Percentiles rank a stretch among this genome's conserved stretches.
Evolutionary conservation across 2,329 filamentous ascomycete genomes (phyloP).

Genomic region (Colletotrichum sojae): DNA sequence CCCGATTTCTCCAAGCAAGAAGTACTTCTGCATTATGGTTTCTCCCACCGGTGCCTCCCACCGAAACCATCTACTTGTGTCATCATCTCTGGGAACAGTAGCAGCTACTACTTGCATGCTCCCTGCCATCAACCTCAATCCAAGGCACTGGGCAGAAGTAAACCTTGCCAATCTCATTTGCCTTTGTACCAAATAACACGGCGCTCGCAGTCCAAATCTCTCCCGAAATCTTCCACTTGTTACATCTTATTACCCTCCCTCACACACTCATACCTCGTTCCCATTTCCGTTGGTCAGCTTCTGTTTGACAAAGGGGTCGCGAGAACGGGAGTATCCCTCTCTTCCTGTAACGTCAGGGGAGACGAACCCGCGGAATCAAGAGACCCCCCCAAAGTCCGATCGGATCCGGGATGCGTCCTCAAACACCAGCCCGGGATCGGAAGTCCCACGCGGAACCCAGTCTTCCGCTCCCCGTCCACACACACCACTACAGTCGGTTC

Average conservation of each 20-base stretch:
- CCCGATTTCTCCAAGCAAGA: too few relatives aligned
- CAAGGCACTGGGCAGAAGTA: not conserved
- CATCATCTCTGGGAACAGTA: not conserved
- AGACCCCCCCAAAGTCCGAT: conserved; percentile 1
- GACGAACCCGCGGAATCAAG: not conserved
- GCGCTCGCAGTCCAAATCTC: not conserved
- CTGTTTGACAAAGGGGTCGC: not conserved
- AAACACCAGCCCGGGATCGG: not conserved
- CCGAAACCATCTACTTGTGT: too few relatives aligned
- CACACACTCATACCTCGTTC: not conserved
- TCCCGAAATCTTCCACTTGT: not conserved
- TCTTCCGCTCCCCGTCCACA: not conserved
- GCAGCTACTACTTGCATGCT: not conserved
- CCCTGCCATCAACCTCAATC: conserved; percentile 3
- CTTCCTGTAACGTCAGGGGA: conserved; percentile 9
- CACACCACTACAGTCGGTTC: conserved; percentile 11
- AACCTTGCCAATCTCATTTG: not conserved
- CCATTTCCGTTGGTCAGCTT: conserved; percentile 10
- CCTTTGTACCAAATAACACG: not conserved
- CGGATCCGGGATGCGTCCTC: conserved; percentile 28
- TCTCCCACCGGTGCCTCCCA: too few relatives aligned
- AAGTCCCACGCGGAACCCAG: conserved; percentile 3
- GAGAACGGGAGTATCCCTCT: conserved; percentile 1
- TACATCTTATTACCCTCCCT: too few relatives aligned
- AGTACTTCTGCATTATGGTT: too few relatives aligned